Conservation (phyloP, 2,329 filamentous ascomycete species). For the Triangularia setosa region DNA sequence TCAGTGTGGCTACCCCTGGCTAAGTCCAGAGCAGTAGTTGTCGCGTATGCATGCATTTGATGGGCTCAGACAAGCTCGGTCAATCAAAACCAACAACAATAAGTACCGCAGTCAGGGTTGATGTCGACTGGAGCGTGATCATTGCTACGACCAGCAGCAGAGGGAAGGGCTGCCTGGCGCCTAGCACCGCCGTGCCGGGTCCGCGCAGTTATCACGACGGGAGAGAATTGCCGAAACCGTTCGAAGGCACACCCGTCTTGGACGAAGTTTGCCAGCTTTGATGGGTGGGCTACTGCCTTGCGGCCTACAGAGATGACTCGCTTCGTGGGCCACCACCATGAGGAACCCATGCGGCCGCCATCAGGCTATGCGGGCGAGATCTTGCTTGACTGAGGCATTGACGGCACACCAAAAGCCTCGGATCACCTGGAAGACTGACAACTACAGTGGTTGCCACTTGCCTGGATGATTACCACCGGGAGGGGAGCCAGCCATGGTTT, state of each 20-base stretch:
- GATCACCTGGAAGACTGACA: neutral
- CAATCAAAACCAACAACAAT: too few relatives aligned
- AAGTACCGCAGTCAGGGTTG: too few relatives aligned
- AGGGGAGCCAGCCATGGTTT: neutral
- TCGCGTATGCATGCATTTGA: too few relatives aligned
- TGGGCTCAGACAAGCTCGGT: too few relatives aligned
- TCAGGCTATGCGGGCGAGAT: neutral
- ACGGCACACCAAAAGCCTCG: neutral
- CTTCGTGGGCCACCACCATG: neutral
- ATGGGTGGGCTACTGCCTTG: neutral
- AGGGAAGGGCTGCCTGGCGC: slow-evolving; percentile 11
- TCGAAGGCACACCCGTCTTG: neutral
- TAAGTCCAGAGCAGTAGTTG: too few relatives aligned
- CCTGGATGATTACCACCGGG: neutral
- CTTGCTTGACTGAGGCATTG: neutral
- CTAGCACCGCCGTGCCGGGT: slow-evolving; percentile 21
- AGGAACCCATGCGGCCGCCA: neutral
- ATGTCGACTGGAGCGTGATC: neutral
- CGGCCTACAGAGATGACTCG: neutral
- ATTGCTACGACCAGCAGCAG: neutral
- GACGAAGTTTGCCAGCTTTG: neutral
- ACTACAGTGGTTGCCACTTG: neutral
- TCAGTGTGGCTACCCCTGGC: too few relatives aligned
- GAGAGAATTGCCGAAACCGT: slow-evolving; percentile 8
- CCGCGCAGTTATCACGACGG: slow-evolving; percentile 7